Base-by-base conservation (phyloP, 2,329 filamentous ascomycete species). In the Lanzia echinophila region DNA sequence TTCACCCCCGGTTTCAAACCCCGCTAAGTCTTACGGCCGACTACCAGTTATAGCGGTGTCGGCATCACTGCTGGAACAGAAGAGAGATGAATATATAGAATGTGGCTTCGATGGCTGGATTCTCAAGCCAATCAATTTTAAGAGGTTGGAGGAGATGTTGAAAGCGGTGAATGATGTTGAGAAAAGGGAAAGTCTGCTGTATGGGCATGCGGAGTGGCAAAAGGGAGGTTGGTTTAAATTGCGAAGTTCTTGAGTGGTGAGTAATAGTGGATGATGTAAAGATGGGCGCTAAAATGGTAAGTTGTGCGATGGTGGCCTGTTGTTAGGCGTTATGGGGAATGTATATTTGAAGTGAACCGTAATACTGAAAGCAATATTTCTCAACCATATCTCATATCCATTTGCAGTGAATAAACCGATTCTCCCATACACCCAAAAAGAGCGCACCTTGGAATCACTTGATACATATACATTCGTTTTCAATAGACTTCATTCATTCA, bases 81-180 rank as follows among this genome's bases (percentile, higher is more conserved):
- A 90, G 41, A 79, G 74, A 48, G 74, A 84, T 38, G 79, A 71
- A 0, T 96, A 95, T 60, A 79, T 90, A 36, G 77, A 87, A 36
- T 83, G 83, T 3, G 90, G 90, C 0, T 95, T 96, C 61, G 90
- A 95, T 60, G 90, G 87, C 20, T 95, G 90, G 90, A 90, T 96
- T 28, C 73, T 95, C 54, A 95, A 95, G 64, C 90, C 90, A 0
- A 87, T 95, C 39, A 83, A 92, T 57, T 95, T 95, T 66, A 81
- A 83, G 59, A 78, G 88, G 8, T 74, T 95, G 0, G 82, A 81
- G 56, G 76, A 78, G 19, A 74, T 95, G 6, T 75, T 95, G 53
- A 69, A 73, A 1, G 88, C 88, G 1, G 87, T 94, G 34, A 75
- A 82, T 3, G 77, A 88, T 43, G 71, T 78, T 1, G 70, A 77